Evolutionary conservation across 2,329 filamentous ascomycete species (phyloP), one percentile per base, ranked within the genome.

Genomic region (Dichotomopilus funicola): DNA sequence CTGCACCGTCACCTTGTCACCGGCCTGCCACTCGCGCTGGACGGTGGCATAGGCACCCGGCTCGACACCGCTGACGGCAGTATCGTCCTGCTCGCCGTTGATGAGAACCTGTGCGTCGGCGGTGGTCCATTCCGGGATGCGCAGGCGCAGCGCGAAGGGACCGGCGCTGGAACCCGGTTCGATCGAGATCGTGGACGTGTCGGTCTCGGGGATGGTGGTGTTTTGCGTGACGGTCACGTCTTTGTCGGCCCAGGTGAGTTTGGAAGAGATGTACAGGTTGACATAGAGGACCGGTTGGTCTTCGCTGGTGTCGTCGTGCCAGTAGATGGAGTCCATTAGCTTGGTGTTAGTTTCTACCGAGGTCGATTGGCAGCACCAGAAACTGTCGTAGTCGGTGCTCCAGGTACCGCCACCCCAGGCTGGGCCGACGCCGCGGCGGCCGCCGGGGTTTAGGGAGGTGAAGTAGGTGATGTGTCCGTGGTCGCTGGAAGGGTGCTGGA

Each of bases 401-500:
- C 76, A 81, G 0, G 75, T 79, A 31, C 78, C 77, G 0, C 78
- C 77, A 6, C 78, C 77, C 78, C 75, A 78, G 0, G 75, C 76
- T 27, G 78, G 77, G 0, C 78, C 78, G 4, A 80, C 67, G 2
- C 77, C 78, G 1, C 77, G 71, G 0, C 64, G 66, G 0, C 73
- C 75, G 5, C 78, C 76, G 0, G 78, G 68, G 42, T 74, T 75
- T 0, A 80, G 70, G 0, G 77, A 69, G 0, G 75, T 78, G 55
- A 80, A 80, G 64, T 80, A 80, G 0, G 78, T 79, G 49, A 80
- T 68, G 52, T 79, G 76, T 0, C 78, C 78, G 46, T 80, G 76
- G 5, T 54, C 57, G 27, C 67, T 67, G 2, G 65, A 56, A 0
- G 75, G 74, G 56, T 80, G 65, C 54, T 80, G 78, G 41, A 73